A percentile compares a stretch with the other conserved stretches of the same genome.
These are phyloP conservation scores for Xerocomus cyaneibrunnescens DNA, from an alignment of 1,284 basidiomycete genomes.

Conservation along the genomic window DNA sequence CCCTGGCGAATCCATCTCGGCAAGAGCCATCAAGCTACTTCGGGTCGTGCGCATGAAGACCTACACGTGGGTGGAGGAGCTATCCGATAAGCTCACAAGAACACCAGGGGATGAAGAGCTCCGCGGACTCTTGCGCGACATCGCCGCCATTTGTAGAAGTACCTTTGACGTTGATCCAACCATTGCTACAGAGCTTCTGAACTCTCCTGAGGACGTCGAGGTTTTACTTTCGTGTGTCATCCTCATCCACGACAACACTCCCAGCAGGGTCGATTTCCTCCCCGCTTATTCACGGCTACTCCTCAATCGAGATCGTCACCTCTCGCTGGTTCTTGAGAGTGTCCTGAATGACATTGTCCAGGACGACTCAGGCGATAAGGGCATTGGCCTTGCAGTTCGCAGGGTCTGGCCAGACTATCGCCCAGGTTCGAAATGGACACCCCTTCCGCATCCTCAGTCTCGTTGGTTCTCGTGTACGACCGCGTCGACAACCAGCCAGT, in stretches of 20 bases:
- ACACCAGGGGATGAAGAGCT: conserved; percentile 9
- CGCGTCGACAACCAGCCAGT: not conserved
- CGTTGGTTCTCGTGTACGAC: not conserved
- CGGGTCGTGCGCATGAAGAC: conserved; percentile 32
- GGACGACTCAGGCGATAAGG: conserved; percentile 4
- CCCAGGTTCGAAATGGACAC: conserved; percentile 10
- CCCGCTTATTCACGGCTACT: conserved; percentile 7
- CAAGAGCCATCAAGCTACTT: conserved; percentile 28
- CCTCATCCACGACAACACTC: conserved; percentile 34
- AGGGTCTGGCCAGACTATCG: conserved; percentile 40
- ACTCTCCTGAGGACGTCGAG: conserved; percentile 28
- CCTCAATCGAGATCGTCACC: conserved; percentile 29
- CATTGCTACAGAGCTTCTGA: conserved; percentile 13
- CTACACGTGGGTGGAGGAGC: conserved; percentile 39
- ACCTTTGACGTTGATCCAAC: not conserved
- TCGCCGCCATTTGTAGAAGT: not conserved
- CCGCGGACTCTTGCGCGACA: not conserved
- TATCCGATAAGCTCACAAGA: conserved; percentile 25
- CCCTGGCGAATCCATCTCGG: conserved; percentile 1
- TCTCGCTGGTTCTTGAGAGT: conserved; percentile 33
- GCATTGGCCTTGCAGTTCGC: conserved; percentile 38
- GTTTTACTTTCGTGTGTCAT: conserved; percentile 40
- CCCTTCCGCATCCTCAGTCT: not conserved
- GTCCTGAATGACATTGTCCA: conserved; percentile 13
- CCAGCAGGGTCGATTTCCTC: conserved; percentile 4